Percentiles rank a stretch among this genome's conserved stretches.
Conservation (phyloP, 106 monocot species). For the Cymbidium sinense region DNA sequence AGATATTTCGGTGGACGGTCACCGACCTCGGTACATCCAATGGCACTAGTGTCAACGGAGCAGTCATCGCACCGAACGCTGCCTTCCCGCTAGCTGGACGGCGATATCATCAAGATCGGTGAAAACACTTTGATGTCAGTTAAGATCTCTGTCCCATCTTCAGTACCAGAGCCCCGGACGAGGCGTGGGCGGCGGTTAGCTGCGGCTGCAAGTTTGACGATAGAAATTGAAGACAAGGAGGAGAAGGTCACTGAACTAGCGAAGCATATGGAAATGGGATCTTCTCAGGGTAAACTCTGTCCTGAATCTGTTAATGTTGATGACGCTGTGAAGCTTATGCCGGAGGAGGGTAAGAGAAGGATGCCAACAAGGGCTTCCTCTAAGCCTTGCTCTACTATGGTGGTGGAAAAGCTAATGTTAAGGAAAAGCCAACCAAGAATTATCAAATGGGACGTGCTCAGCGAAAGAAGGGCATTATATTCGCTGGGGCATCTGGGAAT, state of each 20-base stretch:
- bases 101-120: slow-evolving; percentile 70
- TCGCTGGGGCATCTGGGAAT: too few relatives aligned
- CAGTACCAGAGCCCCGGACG: neutral
- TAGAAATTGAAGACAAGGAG: neutral
- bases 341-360: neutral
- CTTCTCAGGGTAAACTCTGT: neutral
- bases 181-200: neutral
- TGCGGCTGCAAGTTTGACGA: neutral
- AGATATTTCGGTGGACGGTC: slow-evolving; percentile 42
- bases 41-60: slow-evolving; percentile 67
- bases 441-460: too few relatives aligned
- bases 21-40: slow-evolving; percentile 75
- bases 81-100: slow-evolving; percentile 29
- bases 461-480: too few relatives aligned
- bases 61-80: slow-evolving; percentile 20
- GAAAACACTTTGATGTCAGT: slow-evolving; percentile 37
- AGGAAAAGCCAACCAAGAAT: too few relatives aligned
- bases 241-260: neutral
- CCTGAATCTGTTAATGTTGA: slow-evolving; percentile 1
- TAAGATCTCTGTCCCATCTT: slow-evolving; percentile 13
- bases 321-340: neutral
- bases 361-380: neutral
- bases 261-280: neutral
- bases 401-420: neutral
- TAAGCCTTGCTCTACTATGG: neutral